These are phyloP conservation scores for Ophiostoma tasmaniense DNA, from an alignment of 2,329 filamentous ascomycete genomes.

Conservation along the genomic window DNA sequence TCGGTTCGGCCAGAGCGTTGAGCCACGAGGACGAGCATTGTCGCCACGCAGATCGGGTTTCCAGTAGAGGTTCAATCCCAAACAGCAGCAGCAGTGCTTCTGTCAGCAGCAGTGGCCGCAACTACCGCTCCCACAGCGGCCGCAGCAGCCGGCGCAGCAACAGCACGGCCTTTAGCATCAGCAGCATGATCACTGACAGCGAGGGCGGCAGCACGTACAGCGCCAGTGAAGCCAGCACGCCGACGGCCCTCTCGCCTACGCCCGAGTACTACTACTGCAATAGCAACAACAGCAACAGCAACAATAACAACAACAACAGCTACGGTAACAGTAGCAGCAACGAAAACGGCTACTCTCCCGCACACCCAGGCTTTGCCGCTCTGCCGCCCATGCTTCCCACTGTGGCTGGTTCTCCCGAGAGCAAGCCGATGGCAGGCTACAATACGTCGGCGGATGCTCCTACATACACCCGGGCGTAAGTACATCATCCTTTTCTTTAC, in stretches of 20 bases:
- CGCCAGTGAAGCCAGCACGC: slow-evolving; percentile 11
- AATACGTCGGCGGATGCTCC: neutral
- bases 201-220: slow-evolving; percentile 10
- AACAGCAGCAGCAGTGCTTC: neutral
- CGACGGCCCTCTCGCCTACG: slow-evolving; percentile 9
- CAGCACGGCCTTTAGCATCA: slow-evolving; percentile 11
- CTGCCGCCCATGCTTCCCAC: neutral
- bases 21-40: slow-evolving; percentile 14
- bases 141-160: neutral
- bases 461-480: neutral
- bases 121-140: neutral
- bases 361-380: neutral
- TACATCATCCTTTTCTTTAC: neutral
- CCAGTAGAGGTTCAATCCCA: neutral
- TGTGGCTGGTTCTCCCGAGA: neutral
- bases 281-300: neutral
- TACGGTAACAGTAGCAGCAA: neutral
- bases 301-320: neutral
- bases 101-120: neutral
- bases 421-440: neutral
- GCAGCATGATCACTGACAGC: slow-evolving; percentile 16
- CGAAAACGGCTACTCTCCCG: neutral
- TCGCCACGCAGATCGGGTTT: slow-evolving; percentile 10
- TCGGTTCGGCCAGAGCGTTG: slow-evolving; percentile 14
- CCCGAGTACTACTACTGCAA: slow-evolving; percentile 12